phyloP scores from a whole-genome alignment of 768 basidiomycete species.

The Lentinula guzmanii region DNA sequence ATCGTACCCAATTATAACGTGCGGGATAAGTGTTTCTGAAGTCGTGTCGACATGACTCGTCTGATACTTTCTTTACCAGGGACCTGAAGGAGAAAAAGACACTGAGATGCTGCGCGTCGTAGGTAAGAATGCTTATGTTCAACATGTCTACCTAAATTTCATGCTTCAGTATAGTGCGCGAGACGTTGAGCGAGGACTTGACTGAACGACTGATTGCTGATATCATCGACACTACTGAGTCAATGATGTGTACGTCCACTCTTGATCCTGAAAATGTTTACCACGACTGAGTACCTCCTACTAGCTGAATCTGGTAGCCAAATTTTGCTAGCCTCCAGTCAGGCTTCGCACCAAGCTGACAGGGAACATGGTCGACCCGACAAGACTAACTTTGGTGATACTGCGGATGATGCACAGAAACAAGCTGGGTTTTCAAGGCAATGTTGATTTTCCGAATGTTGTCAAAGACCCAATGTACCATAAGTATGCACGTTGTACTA shows the following conservation, averaged over 20 bases:
- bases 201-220: constrained; percentile 46
- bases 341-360: constrained; percentile 25
- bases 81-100: constrained; percentile 44
- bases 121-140: constrained; percentile 20
- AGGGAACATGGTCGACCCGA: constrained; percentile 34
- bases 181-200: constrained; percentile 48
- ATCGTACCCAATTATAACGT: constrained; percentile 56
- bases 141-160: neutral
- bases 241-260: constrained; percentile 33
- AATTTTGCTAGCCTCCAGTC: neutral
- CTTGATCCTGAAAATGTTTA: neutral
- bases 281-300: neutral
- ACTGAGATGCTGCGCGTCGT: constrained; percentile 59
- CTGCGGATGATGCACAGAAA: constrained; percentile 13
- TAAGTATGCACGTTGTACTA: no score
- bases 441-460: constrained; percentile 18
- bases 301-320: constrained; percentile 1
- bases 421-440: constrained; percentile 31
- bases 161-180: constrained; percentile 31
- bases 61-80: constrained; percentile 16
- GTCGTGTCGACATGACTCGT: neutral
- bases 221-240: constrained; percentile 41
- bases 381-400: constrained; percentile 31
- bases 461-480: neutral
- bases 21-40: neutral